Evolutionary conservation across 78 protist genomes (phyloP).

Genomic region (Acrasis kona): DNA sequence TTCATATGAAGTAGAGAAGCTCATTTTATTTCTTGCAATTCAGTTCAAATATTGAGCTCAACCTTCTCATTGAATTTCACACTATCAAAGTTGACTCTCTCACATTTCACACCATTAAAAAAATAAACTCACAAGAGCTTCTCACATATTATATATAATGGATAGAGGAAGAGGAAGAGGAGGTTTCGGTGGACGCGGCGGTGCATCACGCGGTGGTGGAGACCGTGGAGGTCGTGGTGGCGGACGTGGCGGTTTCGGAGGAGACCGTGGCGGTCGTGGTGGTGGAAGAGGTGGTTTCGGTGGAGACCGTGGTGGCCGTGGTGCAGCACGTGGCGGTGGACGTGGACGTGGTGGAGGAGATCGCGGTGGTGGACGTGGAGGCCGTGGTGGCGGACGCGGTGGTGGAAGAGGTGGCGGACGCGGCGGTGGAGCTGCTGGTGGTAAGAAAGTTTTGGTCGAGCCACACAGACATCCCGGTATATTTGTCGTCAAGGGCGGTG

Average conservation of each 20-base stretch:
- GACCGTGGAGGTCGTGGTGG: constrained; percentile 35
- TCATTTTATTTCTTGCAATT: too few species aligned
- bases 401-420: constrained; percentile 40
- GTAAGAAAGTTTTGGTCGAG: constrained; percentile 76
- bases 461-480: constrained; percentile 84
- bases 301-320: too few species aligned
- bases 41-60: too few species aligned
- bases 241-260: constrained; percentile 40
- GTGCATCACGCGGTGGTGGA: constrained; percentile 45
- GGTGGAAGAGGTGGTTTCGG: constrained; percentile 45
- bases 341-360: constrained; percentile 39
- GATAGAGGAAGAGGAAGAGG: constrained; percentile 35
- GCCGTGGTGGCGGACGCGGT: neutral
- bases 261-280: constrained; percentile 40
- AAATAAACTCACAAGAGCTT: too few species aligned
- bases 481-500: constrained; percentile 84
- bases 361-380: constrained; percentile 14
- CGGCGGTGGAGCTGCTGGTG: constrained; percentile 65
- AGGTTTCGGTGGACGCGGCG: constrained; percentile 28
- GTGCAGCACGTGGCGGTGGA: constrained; percentile 29
- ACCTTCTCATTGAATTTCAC: too few species aligned
- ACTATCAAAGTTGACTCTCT: too few species aligned
- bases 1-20: too few species aligned
- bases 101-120: too few species aligned
- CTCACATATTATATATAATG: too few species aligned